These are phyloP conservation scores for Discostella stelligera DNA, from an alignment of 352 stramenopile genomes.

Conservation along the genomic window DNA sequence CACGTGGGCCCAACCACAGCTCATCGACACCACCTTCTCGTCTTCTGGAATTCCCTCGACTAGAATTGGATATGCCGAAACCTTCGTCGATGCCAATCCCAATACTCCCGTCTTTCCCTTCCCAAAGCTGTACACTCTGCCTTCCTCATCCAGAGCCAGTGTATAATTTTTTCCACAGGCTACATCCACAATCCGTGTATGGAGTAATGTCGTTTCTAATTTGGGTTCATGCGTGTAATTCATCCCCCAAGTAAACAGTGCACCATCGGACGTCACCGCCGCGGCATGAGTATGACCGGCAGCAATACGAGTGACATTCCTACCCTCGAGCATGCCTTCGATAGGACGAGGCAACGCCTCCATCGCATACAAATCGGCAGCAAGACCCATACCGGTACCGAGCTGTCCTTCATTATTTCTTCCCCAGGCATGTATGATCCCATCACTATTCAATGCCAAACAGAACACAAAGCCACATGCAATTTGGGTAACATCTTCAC, in stretches of 20 bases:
- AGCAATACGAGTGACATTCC: constrained; percentile 85
- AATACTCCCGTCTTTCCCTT: constrained; percentile 72
- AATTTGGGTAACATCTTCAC: constrained; percentile 56
- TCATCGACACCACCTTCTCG: constrained; percentile 53
- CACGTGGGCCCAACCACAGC: constrained; percentile 62
- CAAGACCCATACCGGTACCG: constrained; percentile 67
- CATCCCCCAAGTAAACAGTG: constrained; percentile 91
- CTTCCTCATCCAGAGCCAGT: constrained; percentile 60
- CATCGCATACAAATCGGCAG: constrained; percentile 80
- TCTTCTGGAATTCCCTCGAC: constrained; percentile 54
- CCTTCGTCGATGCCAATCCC: constrained; percentile 53
- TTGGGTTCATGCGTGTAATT: constrained; percentile 91
- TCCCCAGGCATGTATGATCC: constrained; percentile 73
- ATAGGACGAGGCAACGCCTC: constrained; percentile 61
- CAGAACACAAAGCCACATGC: constrained; percentile 69
- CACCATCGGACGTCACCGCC: constrained; percentile 85
- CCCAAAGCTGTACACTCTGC: constrained; percentile 62
- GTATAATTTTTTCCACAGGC: constrained; percentile 75
- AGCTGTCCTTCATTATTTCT: constrained; percentile 77
- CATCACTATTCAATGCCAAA: constrained; percentile 62
- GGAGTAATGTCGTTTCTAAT: constrained; percentile 40
- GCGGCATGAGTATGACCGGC: constrained; percentile 91
- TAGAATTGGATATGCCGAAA: constrained; percentile 55
- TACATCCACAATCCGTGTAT: constrained; percentile 65
- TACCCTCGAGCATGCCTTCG: constrained; percentile 63